Percentiles rank a stretch among this genome's conserved stretches.
These are phyloP conservation scores for Lentinula boryana DNA, from an alignment of 768 basidiomycete genomes.

Conservation along the genomic window DNA sequence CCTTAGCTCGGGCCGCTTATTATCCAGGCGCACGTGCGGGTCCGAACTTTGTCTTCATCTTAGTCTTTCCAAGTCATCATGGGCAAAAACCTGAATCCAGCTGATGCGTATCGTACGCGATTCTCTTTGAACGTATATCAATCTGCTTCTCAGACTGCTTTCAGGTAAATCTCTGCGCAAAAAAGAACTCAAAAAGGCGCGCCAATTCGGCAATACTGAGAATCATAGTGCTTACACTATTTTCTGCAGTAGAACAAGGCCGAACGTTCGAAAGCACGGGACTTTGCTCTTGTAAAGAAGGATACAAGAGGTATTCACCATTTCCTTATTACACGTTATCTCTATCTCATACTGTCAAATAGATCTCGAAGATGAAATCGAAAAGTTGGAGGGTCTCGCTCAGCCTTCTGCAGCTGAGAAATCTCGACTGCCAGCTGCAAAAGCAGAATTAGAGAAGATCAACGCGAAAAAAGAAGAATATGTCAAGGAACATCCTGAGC, in stretches of 20 bases:
- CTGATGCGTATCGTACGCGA: slow-evolving; percentile 83
- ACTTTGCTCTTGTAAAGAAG: slow-evolving; percentile 91
- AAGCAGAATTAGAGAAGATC: slow-evolving; percentile 73
- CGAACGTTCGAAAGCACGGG: slow-evolving; percentile 71
- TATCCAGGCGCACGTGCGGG: slow-evolving; percentile 22
- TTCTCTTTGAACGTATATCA: not conserved
- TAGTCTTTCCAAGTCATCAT: slow-evolving; percentile 43
- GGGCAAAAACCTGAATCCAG: slow-evolving; percentile 83
- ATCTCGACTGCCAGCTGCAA: slow-evolving; percentile 64
- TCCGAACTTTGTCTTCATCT: slow-evolving; percentile 5
- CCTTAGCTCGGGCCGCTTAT: slow-evolving; percentile 7
- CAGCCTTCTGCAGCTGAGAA: slow-evolving; percentile 47
- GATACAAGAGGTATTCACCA: slow-evolving; percentile 68
- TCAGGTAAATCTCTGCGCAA: slow-evolving; percentile 88
- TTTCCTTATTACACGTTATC: not conserved
- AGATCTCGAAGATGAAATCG: slow-evolving; percentile 84
- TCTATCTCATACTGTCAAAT: not conserved
- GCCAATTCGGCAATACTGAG: slow-evolving; percentile 18
- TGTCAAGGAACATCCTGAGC: slow-evolving; percentile 89
- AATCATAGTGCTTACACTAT: not conserved
- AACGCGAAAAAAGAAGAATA: slow-evolving; percentile 89
- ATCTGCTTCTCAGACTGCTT: not conserved
- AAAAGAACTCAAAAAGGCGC: slow-evolving; percentile 93
- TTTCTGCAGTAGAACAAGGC: slow-evolving; percentile 81
- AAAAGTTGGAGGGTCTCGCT: slow-evolving; percentile 47